Base-by-base conservation (phyloP, 2,329 filamentous ascomycete genomes). In the Fusarium praegraminearum region DNA sequence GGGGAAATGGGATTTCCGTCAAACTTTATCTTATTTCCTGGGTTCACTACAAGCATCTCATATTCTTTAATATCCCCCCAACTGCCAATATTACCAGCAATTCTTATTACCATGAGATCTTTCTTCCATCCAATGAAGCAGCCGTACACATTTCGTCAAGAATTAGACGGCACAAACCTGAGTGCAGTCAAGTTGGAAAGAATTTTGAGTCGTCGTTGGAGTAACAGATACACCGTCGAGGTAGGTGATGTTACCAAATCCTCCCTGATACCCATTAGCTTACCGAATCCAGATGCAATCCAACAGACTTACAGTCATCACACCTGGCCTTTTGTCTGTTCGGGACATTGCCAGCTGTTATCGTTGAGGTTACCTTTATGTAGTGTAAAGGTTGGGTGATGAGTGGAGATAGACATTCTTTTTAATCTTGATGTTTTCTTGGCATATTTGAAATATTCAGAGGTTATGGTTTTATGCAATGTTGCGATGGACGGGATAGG, bases 241-340 rank as follows among this genome's bases (percentile, higher is more conserved):
- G 51, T 54, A 33, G 40, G 51, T 54, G 26, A 26, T 18, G 7
- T n/a, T 2, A 7, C 11, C 2, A 2, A 26, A 16, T 16, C 4
- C 6, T 3, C 3, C 11, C 3, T 35, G 0, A 12, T 18, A 10
- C 9, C 1, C 4, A 15, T 22, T 28, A 10, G 0, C 30, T 20
- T 3, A 49, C 26, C 18, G 24, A 28, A 1, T 7, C 8, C 7
- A 54, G 51, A 54, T 54, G 51, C 30, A 54, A 13, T 54, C 30
- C 51, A 54, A 54, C 30, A 45, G 11, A 35, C 16, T 54, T 2
- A 54, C 40, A 5, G 18, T 54, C 7, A 13, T 7, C 2, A 35
- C 51, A 13, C 51, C 51, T 2, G 51, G 40, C 1, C 1, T 13
- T 7, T 22, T 54, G 4, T 28, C 51, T 16, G 20, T 2, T 3